Evolutionary conservation across 306 rosid genomes (phyloP).

Genomic region (Quercus glauca): DNA sequence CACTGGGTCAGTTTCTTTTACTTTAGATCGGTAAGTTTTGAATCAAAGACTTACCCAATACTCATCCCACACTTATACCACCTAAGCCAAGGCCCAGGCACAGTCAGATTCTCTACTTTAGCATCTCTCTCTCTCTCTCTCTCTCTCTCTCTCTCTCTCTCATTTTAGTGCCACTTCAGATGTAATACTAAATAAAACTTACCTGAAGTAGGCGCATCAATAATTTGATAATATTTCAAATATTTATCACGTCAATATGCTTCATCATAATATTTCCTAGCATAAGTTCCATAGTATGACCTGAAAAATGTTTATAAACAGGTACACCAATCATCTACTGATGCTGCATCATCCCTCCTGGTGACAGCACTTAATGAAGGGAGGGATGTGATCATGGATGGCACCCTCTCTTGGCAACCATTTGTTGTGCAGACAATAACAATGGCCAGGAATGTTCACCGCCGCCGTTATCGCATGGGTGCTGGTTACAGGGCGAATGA

Average conservation of each 20-base stretch:
- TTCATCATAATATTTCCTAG: not conserved
- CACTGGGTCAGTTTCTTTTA: not conserved
- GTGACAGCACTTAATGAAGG: constrained; percentile 96
- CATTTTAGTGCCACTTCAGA: not conserved
- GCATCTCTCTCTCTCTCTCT: not conserved
- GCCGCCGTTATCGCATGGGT: constrained; percentile 95
- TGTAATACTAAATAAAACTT: not conserved
- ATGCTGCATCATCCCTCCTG: constrained; percentile 91
- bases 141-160: not conserved
- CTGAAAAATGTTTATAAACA: constrained; percentile 27
- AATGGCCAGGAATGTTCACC: constrained; percentile 91
- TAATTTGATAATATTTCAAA: not conserved
- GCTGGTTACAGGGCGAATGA: constrained; percentile 58
- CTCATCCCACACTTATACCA: not conserved
- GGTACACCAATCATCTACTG: constrained; percentile 98
- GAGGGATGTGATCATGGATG: constrained; percentile 93
- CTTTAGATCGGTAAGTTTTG: not conserved
- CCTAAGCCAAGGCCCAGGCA: not conserved
- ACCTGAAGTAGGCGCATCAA: not conserved
- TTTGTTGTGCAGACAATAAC: constrained; percentile 96
- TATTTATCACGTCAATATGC: not conserved
- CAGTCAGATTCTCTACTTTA: not conserved
- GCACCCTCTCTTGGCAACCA: constrained; percentile 94
- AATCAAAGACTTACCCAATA: not conserved
- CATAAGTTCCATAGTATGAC: not conserved